Evolutionary conservation across 345 rosid species (phyloP).

Genomic region (Salix exigua): DNA sequence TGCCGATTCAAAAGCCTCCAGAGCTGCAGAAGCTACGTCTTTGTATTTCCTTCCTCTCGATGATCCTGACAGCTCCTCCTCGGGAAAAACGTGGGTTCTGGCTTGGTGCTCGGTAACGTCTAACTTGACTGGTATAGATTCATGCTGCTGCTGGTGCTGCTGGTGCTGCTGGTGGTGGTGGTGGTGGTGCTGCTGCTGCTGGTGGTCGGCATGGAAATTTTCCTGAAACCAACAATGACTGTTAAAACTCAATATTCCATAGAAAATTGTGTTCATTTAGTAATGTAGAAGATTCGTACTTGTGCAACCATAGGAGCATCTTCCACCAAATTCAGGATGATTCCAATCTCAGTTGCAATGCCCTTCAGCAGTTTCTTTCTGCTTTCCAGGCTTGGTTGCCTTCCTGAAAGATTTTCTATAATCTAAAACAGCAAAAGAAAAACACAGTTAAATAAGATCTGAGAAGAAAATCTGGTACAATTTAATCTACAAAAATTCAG

Average conservation of each 20-base stretch:
- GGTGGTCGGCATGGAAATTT: background rate
- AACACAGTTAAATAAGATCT: background rate
- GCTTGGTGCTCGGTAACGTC: constrained; percentile 9
- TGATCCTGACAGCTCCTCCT: constrained; percentile 36
- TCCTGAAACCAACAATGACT: constrained; percentile 27
- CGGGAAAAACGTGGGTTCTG: background rate
- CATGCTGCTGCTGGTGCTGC: constrained; percentile 7
- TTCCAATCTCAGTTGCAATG: constrained; percentile 64
- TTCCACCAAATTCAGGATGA: constrained; percentile 48
- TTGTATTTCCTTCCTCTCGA: constrained; percentile 44
- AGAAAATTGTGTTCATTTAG: background rate
- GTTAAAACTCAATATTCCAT: background rate
- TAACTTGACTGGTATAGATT: constrained; percentile 7
- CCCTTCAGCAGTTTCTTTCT: constrained; percentile 57
- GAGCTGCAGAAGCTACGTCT: constrained; percentile 94
- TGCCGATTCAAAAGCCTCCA: constrained; percentile 85
- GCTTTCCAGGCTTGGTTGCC: constrained; percentile 52
- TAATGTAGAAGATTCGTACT: constrained; percentile 28
- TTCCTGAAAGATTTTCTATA: constrained; percentile 54
- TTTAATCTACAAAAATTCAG: background rate
- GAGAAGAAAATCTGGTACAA: background rate
- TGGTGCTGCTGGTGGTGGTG: too few relatives aligned
- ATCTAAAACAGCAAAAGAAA: constrained; percentile 32
- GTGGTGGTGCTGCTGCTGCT: constrained; percentile 1
- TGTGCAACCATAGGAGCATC: constrained; percentile 27